These are phyloP conservation scores for Stephania cephalantha DNA, from an alignment of 164 flowering plant species.

Conservation along the genomic window DNA sequence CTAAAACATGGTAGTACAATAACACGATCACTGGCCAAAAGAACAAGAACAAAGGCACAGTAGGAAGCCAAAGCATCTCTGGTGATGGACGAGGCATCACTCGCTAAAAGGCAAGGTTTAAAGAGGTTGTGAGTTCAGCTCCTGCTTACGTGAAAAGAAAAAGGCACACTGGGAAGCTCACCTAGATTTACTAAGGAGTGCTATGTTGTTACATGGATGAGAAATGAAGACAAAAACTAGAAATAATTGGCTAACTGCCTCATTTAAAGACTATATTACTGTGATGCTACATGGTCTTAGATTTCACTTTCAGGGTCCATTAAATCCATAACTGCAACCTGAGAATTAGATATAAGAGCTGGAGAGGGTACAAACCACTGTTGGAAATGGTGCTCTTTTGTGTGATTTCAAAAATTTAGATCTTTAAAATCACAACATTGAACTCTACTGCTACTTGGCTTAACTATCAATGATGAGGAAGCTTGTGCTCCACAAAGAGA, in stretches of 20 bases:
- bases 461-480: background rate
- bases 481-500: constrained; percentile 1
- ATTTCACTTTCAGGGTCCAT: background rate
- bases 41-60: too few relatives aligned
- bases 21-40: too few relatives aligned
- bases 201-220: background rate
- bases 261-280: background rate
- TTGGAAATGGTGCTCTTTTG: background rate
- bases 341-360: background rate
- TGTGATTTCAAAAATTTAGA: background rate
- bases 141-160: too few relatives aligned
- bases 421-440: background rate
- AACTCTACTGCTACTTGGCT: background rate
- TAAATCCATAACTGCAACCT: background rate
- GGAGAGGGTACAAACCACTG: background rate
- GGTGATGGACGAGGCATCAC: too few relatives aligned
- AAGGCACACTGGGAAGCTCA: too few relatives aligned
- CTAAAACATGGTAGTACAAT: too few relatives aligned
- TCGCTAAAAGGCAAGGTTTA: too few relatives aligned
- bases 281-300: background rate
- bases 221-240: background rate
- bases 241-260: background rate
- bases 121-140: too few relatives aligned
- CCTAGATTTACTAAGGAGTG: background rate
- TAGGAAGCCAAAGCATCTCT: too few relatives aligned